phyloP scores from a whole-genome alignment of 1,139 yeast genomes.

The Hemisphaericaspora subhashii region DNA sequence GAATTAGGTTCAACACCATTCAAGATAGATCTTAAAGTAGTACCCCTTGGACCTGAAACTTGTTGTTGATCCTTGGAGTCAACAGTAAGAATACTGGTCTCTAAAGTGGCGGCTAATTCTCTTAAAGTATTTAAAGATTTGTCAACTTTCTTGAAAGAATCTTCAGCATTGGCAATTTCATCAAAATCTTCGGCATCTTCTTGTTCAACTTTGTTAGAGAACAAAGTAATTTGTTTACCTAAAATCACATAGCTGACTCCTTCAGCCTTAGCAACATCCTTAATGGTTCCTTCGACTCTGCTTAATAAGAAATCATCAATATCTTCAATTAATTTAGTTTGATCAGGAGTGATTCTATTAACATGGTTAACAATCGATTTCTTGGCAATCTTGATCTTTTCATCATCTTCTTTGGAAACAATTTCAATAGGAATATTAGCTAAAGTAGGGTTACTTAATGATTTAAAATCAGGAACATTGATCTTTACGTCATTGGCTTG shows the following conservation, averaged over 20 bases:
- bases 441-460: constrained; percentile 20
- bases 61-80: constrained; percentile 57
- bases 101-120: constrained; percentile 55
- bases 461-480: constrained; percentile 50
- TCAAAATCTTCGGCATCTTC: constrained; percentile 41
- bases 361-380: constrained; percentile 71
- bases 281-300: constrained; percentile 48
- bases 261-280: constrained; percentile 46
- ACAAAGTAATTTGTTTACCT: constrained; percentile 43
- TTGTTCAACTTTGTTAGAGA: constrained; percentile 19
- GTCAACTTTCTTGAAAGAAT: constrained; percentile 37
- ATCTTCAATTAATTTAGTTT: constrained; percentile 58
- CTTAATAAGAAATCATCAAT: constrained; percentile 67
- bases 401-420: constrained; percentile 35
- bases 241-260: constrained; percentile 59
- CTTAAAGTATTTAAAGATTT: constrained; percentile 56
- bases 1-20: constrained; percentile 37
- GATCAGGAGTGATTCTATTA: constrained; percentile 69
- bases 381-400: constrained; percentile 49
- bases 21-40: constrained; percentile 55
- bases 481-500: constrained; percentile 51
- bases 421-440: constrained; percentile 44
- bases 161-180: constrained; percentile 38
- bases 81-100: constrained; percentile 51
- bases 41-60: constrained; percentile 56